phyloP scores from a whole-genome alignment of 768 basidiomycete genomes.

The Calocybe cyanea region DNA sequence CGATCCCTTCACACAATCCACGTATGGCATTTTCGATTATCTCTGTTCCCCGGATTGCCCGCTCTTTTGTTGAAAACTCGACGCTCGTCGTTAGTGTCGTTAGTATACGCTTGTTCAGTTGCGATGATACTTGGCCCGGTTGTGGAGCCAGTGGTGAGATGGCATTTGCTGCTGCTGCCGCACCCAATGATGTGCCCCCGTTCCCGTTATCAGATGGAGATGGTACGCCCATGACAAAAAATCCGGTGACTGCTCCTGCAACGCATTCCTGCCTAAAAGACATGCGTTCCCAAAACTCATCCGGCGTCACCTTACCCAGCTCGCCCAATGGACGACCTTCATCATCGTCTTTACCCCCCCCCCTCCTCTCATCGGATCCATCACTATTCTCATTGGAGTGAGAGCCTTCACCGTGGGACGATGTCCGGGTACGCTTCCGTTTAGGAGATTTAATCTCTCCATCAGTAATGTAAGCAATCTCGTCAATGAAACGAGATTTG shows the following conservation, averaged over 20 bases:
- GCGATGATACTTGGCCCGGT: conserved; percentile 59
- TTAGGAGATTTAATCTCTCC: conserved; percentile 58
- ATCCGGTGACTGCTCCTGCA: conserved; percentile 87
- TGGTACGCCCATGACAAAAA: conserved; percentile 68
- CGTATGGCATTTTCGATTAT: conserved; percentile 65
- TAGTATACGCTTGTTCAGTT: conserved; percentile 68
- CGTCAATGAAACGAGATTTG: conserved; percentile 90
- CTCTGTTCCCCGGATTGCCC: conserved; percentile 65
- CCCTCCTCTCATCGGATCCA: conserved; percentile 19
- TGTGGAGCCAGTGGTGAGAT: conserved; percentile 46
- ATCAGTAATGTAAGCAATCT: conserved; percentile 73
- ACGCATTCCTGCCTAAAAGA: conserved; percentile 94
- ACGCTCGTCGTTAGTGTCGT: conserved; percentile 65
- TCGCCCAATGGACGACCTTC: conserved; percentile 47
- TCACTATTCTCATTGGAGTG: conserved; percentile 15
- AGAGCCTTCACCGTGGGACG: conserved; percentile 22
- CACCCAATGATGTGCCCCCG: not conserved
- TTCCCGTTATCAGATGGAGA: conserved; percentile 2
- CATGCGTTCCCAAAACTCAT: conserved; percentile 98
- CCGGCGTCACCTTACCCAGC: conserved; percentile 53
- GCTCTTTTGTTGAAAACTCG: conserved; percentile 70
- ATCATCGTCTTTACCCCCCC: conserved; percentile 18
- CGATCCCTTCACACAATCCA: conserved; percentile 68
- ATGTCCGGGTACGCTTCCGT: conserved; percentile 51
- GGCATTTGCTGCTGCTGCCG: conserved; percentile 19